These are phyloP conservation scores for Nigrospora sphaerica DNA, from an alignment of 2,329 filamentous ascomycete species.

Conservation along the genomic window DNA sequence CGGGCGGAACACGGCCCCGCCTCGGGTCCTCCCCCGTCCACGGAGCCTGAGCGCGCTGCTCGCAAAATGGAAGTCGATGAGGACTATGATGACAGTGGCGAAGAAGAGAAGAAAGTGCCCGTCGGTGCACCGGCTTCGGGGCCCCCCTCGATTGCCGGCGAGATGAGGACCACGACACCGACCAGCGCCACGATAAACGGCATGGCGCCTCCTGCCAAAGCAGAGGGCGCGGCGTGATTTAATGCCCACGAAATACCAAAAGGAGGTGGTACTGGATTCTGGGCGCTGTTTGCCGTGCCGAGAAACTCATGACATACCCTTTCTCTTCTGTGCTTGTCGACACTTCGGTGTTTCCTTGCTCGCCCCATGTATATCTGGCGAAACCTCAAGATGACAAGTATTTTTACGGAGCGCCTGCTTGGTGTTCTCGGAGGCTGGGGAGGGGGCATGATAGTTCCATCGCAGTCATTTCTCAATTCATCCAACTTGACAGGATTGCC, in stretches of 20 bases:
- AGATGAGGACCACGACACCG: conserved; percentile 38
- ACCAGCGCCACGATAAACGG: conserved; percentile 2
- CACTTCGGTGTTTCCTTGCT: too few relatives aligned
- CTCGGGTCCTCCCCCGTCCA: conserved; percentile 39
- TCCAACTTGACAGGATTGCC: too few relatives aligned
- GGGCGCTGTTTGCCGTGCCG: not conserved
- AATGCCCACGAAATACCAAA: not conserved
- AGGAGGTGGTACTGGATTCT: not conserved
- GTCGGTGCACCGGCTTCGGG: conserved; percentile 33
- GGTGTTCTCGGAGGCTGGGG: too few relatives aligned
- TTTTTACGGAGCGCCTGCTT: too few relatives aligned
- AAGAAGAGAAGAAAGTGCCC: conserved; percentile 66
- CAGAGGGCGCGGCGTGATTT: conserved; percentile 28
- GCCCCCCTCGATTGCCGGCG: conserved; percentile 39
- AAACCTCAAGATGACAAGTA: too few relatives aligned
- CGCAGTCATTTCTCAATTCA: too few relatives aligned
- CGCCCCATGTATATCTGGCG: too few relatives aligned
- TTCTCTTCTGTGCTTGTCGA: not conserved
- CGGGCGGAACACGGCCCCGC: conserved; percentile 39
- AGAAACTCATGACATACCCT: conserved; percentile 2
- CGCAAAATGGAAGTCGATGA: conserved; percentile 97
- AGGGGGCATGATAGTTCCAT: too few relatives aligned
- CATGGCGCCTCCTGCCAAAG: conserved; percentile 36
- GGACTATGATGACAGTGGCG: conserved; percentile 90
- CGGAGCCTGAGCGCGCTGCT: conserved; percentile 75